Evolutionary conservation across 805 yeast genomes (phyloP).

Genomic region (Ogataea nitratoaversa): DNA sequence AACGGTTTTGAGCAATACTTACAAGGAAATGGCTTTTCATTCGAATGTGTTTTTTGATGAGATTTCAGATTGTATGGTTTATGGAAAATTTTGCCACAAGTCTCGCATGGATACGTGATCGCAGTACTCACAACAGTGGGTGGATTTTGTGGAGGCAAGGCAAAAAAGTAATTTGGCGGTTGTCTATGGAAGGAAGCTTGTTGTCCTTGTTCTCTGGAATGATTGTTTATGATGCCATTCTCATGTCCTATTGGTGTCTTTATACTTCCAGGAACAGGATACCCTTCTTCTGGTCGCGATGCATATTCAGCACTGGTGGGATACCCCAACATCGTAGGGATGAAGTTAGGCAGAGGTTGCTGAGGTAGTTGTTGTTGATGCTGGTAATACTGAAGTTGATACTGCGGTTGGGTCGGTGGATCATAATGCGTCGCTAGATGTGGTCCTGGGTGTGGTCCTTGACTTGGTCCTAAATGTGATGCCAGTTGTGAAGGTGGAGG

Average conservation of each 20-base stretch:
- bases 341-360: no score
- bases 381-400: neutral
- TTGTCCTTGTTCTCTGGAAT: no score
- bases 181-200: neutral
- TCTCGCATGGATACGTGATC: constrained; percentile 33
- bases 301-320: no score
- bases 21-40: constrained; percentile 68
- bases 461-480: no score
- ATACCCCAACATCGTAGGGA: no score
- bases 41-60: constrained; percentile 52
- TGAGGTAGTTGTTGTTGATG: neutral
- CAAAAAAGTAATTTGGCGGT: neutral
- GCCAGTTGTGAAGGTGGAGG: no score
- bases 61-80: constrained; percentile 48
- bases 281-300: neutral
- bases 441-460: no score
- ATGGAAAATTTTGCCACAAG: constrained; percentile 42
- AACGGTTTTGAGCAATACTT: constrained; percentile 60
- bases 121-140: neutral
- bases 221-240: no score
- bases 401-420: no score
- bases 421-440: no score
- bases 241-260: no score
- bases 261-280: neutral
- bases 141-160: neutral